These are phyloP conservation scores for Thozetella sp. DNA, from an alignment of 495 filamentous ascomycete species.

Conservation along the genomic window DNA sequence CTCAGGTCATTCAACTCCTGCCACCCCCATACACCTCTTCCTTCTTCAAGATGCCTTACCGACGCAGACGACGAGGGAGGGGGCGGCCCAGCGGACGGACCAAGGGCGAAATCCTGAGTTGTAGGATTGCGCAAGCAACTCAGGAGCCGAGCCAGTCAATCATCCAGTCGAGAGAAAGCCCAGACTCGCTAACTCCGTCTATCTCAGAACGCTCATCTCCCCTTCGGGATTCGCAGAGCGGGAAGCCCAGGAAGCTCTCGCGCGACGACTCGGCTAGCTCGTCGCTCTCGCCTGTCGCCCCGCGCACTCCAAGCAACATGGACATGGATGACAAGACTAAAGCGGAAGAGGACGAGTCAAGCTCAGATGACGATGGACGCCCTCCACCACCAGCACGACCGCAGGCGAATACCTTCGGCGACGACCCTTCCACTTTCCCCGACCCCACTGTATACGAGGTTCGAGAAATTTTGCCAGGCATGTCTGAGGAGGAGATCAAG, in stretches of 20 bases:
- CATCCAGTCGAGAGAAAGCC: not conserved
- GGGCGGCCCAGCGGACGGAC: not conserved
- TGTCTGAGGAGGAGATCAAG: constrained; percentile 79
- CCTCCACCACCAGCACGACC: constrained; percentile 75
- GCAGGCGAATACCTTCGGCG: constrained; percentile 80
- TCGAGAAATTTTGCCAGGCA: constrained; percentile 66
- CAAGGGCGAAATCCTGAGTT: no score
- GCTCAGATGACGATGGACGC: constrained; percentile 67
- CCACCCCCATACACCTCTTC: not conserved
- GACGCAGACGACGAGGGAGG: not conserved
- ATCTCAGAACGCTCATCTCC: constrained; percentile 47
- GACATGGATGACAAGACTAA: constrained; percentile 52
- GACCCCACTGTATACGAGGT: constrained; percentile 97
- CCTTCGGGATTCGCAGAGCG: constrained; percentile 32
- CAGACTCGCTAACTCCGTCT: constrained; percentile 5
- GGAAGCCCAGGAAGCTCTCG: constrained; percentile 46
- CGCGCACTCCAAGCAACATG: constrained; percentile 48
- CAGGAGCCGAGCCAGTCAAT: not conserved
- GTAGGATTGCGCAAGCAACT: no score
- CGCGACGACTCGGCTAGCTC: constrained; percentile 63
- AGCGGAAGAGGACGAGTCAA: constrained; percentile 55
- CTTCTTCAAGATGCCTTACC: not conserved
- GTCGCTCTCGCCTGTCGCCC: constrained; percentile 61
- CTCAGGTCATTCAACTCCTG: no score
- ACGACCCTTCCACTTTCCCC: constrained; percentile 87